Conservation (phyloP, 345 rosid genomes). For the Trapa bicornis region DNA sequence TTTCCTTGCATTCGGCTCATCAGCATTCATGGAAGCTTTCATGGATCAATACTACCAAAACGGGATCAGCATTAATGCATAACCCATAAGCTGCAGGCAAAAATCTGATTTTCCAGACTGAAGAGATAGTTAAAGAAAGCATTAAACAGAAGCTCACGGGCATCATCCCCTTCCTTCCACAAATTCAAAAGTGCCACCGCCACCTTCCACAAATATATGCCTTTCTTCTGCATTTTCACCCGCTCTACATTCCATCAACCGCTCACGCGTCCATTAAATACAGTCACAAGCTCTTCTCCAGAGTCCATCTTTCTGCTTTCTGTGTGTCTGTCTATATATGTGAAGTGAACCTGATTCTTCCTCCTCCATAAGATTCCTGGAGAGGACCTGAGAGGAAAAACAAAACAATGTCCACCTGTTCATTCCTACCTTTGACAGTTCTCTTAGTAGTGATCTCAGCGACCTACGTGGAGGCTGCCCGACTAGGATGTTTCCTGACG, state of each 20-base stretch:
- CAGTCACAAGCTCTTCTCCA: neutral
- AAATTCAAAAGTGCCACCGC: neutral
- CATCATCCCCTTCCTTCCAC: constrained; percentile 16
- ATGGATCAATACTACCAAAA: neutral
- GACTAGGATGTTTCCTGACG: constrained; percentile 30
- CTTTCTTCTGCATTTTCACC: neutral
- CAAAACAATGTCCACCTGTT: neutral
- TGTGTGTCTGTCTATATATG: constrained; percentile 6
- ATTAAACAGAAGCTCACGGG: constrained; percentile 46
- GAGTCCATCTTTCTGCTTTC: neutral
- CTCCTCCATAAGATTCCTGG: neutral
- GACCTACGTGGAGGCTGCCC: constrained; percentile 2
- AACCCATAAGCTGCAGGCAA: neutral
- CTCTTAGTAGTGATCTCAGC: constrained; percentile 12
- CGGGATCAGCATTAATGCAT: neutral
- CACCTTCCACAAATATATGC: neutral
- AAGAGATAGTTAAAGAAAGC: constrained; percentile 4
- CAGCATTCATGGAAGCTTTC: neutral
- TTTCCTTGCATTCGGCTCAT: too few relatives aligned
- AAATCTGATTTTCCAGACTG: neutral
- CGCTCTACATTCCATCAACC: constrained; percentile 11
- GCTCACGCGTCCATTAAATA: constrained; percentile 72
- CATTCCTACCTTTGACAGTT: constrained; percentile 4
- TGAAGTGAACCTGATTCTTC: neutral
- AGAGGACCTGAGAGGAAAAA: neutral